These are phyloP conservation scores for Zygotorulaspora sp. DNA, from an alignment of 805 yeast genomes.

Conservation along the genomic window DNA sequence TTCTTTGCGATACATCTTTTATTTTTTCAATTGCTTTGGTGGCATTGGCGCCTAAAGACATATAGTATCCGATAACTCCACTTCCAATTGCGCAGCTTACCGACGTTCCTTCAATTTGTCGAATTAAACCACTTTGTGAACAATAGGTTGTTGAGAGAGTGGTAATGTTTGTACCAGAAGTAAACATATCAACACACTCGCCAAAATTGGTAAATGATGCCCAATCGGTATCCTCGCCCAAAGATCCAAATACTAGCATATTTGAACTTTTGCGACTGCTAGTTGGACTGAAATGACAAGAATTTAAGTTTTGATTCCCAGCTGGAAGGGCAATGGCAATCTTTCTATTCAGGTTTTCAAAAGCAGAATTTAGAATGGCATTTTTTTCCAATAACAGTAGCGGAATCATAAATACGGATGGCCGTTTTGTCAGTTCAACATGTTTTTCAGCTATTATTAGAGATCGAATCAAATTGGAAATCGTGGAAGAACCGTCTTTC, in stretches of 20 bases:
- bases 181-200: slow-evolving; percentile 48
- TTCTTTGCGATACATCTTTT: slow-evolving; percentile 4
- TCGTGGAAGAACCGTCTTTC: slow-evolving; percentile 35
- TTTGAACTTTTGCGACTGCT: slow-evolving; percentile 31
- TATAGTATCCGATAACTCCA: slow-evolving; percentile 42
- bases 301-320: slow-evolving; percentile 43
- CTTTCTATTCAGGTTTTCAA: slow-evolving; percentile 41
- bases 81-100: slow-evolving; percentile 45
- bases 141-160: slow-evolving; percentile 36
- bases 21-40: slow-evolving; percentile 34
- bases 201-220: slow-evolving; percentile 43
- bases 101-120: slow-evolving; percentile 46
- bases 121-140: slow-evolving; percentile 25
- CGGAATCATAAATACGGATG: slow-evolving; percentile 40
- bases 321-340: slow-evolving; percentile 48
- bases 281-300: slow-evolving; percentile 47
- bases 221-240: slow-evolving; percentile 4
- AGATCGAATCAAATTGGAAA: slow-evolving; percentile 36
- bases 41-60: slow-evolving; percentile 40
- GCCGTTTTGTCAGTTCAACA: slow-evolving; percentile 32
- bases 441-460: slow-evolving; percentile 30
- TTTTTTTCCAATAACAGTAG: slow-evolving; percentile 34
- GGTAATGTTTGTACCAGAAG: slow-evolving; percentile 46
- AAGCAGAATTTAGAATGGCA: slow-evolving; percentile 42
- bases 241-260: slow-evolving; percentile 13